Evolutionary conservation across 2,329 filamentous ascomycete genomes (phyloP).

Genomic region (Ophiostoma sp.): DNA sequence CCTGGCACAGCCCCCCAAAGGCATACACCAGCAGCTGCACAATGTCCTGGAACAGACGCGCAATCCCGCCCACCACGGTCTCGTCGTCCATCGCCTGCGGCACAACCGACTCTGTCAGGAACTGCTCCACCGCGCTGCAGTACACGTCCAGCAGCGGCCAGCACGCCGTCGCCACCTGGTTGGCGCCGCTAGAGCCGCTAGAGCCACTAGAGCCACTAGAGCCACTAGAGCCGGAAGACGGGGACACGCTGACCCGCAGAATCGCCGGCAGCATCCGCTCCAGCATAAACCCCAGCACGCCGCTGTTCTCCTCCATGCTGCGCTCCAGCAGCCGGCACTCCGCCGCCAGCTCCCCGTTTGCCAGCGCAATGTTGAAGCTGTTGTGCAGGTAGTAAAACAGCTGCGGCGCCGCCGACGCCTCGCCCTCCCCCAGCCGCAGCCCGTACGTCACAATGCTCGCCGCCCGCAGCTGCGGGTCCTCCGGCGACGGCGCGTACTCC

Average conservation of each 20-base stretch:
- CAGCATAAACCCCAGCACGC: slow-evolving; percentile 45
- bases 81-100: slow-evolving; percentile 38
- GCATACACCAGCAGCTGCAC: slow-evolving; percentile 18
- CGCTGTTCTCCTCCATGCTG: slow-evolving; percentile 43
- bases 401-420: slow-evolving; percentile 42
- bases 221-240: too few relatives aligned
- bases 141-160: slow-evolving; percentile 51
- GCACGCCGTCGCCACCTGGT: slow-evolving; percentile 22
- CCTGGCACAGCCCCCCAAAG: neutral
- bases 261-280: slow-evolving; percentile 52
- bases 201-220: too few relatives aligned
- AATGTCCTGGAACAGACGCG: slow-evolving; percentile 33
- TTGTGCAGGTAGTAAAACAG: slow-evolving; percentile 55
- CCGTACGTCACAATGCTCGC: slow-evolving; percentile 54
- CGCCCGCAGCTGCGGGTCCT: slow-evolving; percentile 53
- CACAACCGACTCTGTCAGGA: slow-evolving; percentile 36
- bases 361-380: slow-evolving; percentile 52
- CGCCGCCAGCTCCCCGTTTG: slow-evolving; percentile 44
- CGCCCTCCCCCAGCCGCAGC: slow-evolving; percentile 49
- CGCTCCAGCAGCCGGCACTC: slow-evolving; percentile 44
- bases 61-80: slow-evolving; percentile 33
- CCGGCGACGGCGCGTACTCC: slow-evolving; percentile 51
- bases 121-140: slow-evolving; percentile 38
- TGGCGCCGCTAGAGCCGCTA: too few relatives aligned
- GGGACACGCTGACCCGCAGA: slow-evolving; percentile 32